A percentile compares a stretch with the other conserved stretches of the same genome.
Evolutionary conservation across 106 monocot genomes (phyloP).

Genomic region (Dendrobium chrysotoxum): DNA sequence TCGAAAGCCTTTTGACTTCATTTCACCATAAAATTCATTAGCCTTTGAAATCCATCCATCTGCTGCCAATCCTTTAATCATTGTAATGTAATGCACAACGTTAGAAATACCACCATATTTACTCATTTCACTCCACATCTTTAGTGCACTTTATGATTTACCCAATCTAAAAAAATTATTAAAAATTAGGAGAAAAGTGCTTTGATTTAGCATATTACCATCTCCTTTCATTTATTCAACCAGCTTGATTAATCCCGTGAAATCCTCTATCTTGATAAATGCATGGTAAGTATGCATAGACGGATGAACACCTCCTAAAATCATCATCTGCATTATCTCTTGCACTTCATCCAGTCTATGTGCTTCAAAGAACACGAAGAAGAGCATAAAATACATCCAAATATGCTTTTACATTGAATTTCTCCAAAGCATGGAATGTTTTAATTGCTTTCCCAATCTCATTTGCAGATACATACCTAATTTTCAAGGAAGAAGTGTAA

Average conservation of each 20-base stretch:
- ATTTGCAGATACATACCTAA: constrained; percentile 72
- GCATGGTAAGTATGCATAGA: constrained; percentile 66
- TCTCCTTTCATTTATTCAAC: constrained; percentile 54
- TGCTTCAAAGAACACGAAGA: constrained; percentile 60
- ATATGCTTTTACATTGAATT: constrained; percentile 62
- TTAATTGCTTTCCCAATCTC: constrained; percentile 60
- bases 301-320: constrained; percentile 38
- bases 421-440: constrained; percentile 74
- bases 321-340: constrained; percentile 53
- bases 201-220: constrained; percentile 34
- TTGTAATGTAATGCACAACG: constrained; percentile 36
- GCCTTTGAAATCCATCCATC: constrained; percentile 70
- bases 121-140: constrained; percentile 68
- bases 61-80: constrained; percentile 53
- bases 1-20: constrained; percentile 62
- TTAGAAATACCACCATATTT: constrained; percentile 31
- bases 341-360: constrained; percentile 60
- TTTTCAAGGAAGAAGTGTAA: not conserved
- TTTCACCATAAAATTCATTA: constrained; percentile 60
- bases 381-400: constrained; percentile 49
- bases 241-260: constrained; percentile 42
- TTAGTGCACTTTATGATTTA: constrained; percentile 55
- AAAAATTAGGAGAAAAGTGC: constrained; percentile 57
- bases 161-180: constrained; percentile 51
- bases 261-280: constrained; percentile 43